A percentile compares a stretch with the other conserved stretches of the same genome.
Evolutionary conservation across 2,329 filamentous ascomycete species (phyloP).

Genomic region (Ceratocystis huliohia): DNA sequence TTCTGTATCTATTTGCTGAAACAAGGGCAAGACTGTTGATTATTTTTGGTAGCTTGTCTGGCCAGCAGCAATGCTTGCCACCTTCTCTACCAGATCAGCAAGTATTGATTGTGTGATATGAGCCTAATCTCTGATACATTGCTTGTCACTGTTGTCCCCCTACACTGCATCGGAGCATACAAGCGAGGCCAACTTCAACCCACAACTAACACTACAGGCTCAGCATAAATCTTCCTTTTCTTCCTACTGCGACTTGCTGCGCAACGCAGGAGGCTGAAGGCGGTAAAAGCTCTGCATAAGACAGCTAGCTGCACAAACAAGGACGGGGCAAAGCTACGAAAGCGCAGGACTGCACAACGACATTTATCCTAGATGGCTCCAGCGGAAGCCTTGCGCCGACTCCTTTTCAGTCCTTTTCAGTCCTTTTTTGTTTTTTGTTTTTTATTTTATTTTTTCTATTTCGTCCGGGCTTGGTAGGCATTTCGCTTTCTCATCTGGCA

Average conservation of each 20-base stretch:
- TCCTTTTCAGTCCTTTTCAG: not conserved
- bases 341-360: not conserved
- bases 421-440: not conserved
- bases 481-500: not conserved
- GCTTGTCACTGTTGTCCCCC: not conserved
- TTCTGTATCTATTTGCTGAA: too few species aligned
- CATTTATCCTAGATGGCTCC: not conserved
- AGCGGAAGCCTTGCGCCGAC: not conserved
- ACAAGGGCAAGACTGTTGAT: not conserved
- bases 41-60: not conserved
- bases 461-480: not conserved
- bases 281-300: constrained; percentile 11
- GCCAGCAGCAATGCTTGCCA: not conserved
- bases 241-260: not conserved
- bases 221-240: constrained; percentile 5
- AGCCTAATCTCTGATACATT: not conserved
- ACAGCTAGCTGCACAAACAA: constrained; percentile 2
- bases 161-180: not conserved
- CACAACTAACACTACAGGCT: not conserved
- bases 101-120: not conserved
- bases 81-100: not conserved
- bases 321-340: not conserved
- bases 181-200: not conserved
- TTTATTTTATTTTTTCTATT: not conserved
- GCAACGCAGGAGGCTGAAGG: constrained; percentile 6